Evolutionary conservation across 768 basidiomycete species (phyloP), one percentile per base, ranked within the genome.

Genomic region (Suillus bovinus): DNA sequence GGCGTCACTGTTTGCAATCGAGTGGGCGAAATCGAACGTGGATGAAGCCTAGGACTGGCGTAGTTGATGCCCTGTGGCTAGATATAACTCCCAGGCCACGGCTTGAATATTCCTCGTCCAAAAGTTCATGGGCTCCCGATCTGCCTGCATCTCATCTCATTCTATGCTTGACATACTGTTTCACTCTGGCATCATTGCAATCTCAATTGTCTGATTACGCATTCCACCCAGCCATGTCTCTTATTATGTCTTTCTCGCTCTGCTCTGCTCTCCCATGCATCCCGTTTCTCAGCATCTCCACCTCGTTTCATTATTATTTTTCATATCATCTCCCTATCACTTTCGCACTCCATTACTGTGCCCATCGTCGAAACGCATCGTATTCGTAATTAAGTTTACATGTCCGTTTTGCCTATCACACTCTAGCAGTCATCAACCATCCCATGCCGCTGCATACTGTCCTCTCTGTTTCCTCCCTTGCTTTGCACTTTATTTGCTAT

Each of bases 1-100:
- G 77, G 96, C 91, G 34, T 88, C 90, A 22, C 74, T 84, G 42
- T 93, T 87, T 70, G 91, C 91, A 47, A 81, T 90, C 70, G 84
- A 89, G 61, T 91, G 88, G 88, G 89, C 90, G 49, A 84, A 79
- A 67, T 76, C 73, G 44, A 81, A 86, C 71, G 67, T 78, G 68
- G 55, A 56, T 24, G 36, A 36, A 55, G 54, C 38, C 24, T 56
- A 56, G 38, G 14, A 60, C n/a, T 60, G 31, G 31, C 11, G 31
- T 52, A n/a, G 50, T 33, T 52, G 13, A 52, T n/a, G 61, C 39
- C 36, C 56, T 62, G 20, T 39, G 60, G 33, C 60, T 29, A 56
- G 17, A 29, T 36, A 56, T 20, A 27, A 56, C 55, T 39, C 16
- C 29, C 60, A 58, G 36, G 57, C 39, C 38, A 39, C 17, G 55